These are phyloP conservation scores for Domatiomyces globalis DNA, from an alignment of 2,329 filamentous ascomycete species.

Conservation along the genomic window DNA sequence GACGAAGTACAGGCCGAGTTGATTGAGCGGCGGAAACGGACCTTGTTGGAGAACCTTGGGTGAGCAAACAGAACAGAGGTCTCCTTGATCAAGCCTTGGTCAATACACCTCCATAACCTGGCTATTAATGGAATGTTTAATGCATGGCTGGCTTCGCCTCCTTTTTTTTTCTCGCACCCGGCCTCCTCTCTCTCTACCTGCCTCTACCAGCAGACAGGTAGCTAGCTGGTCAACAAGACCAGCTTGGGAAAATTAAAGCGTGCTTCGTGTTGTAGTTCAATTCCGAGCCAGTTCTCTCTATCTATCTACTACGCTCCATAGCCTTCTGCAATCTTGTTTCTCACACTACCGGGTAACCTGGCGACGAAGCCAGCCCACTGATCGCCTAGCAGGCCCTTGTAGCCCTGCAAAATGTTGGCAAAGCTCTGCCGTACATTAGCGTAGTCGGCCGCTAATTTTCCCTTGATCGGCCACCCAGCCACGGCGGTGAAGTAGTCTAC, in stretches of 20 bases:
- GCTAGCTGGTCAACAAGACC: too few relatives aligned
- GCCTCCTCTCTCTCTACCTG: not conserved
- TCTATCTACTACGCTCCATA: not conserved
- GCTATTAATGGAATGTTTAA: not conserved
- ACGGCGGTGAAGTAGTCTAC: slow-evolving; percentile 72
- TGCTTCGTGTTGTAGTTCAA: not conserved
- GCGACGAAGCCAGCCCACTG: not conserved
- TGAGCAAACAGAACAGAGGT: slow-evolving; percentile 1
- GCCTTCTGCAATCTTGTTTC: not conserved
- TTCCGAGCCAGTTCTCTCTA: not conserved
- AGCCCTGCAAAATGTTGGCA: slow-evolving; percentile 49
- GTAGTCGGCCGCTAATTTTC: slow-evolving; percentile 42
- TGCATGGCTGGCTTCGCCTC: too few relatives aligned
- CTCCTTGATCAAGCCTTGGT: not conserved
- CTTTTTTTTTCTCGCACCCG: not conserved
- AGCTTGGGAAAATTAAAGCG: not conserved
- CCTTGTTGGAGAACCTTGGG: slow-evolving; percentile 64
- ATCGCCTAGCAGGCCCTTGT: slow-evolving; percentile 31
- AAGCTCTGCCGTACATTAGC: slow-evolving; percentile 46
- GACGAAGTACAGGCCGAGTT: slow-evolving; percentile 93
- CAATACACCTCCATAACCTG: not conserved
- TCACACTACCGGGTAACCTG: not conserved
- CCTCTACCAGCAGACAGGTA: not conserved
- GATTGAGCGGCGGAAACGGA: slow-evolving; percentile 68
- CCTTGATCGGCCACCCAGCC: slow-evolving; percentile 49